These are phyloP conservation scores for Colletotrichum sp. DNA, from an alignment of 2,329 filamentous ascomycete genomes.

Conservation along the genomic window DNA sequence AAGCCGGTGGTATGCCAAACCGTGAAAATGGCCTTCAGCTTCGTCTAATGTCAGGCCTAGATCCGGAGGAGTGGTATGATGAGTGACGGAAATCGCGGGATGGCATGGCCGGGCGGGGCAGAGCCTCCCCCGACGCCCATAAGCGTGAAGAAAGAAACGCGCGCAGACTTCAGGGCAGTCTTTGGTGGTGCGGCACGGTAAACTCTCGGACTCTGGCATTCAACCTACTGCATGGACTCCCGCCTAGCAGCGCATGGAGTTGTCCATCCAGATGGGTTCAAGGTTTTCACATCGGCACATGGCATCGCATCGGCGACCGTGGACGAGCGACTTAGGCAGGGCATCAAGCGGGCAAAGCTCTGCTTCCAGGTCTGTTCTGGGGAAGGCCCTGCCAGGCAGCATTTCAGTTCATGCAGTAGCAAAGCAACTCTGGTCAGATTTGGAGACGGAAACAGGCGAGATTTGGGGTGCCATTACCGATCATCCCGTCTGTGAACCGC, in stretches of 20 bases:
- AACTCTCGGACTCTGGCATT: neutral
- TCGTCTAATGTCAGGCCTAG: constrained; percentile 7
- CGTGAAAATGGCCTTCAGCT: neutral
- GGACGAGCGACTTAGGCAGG: neutral
- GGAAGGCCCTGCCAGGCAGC: neutral
- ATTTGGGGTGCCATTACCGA: neutral
- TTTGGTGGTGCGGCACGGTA: neutral
- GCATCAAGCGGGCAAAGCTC: neutral
- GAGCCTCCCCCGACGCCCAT: neutral
- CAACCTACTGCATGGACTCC: neutral
- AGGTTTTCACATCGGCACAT: constrained; percentile 1
- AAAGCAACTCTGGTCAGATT: neutral
- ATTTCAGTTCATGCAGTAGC: neutral
- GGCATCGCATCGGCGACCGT: neutral
- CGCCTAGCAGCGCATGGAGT: neutral
- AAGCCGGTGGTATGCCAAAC: neutral
- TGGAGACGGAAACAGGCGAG: neutral
- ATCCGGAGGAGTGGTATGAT: constrained; percentile 4
- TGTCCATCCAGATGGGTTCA: neutral
- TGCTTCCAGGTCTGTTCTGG: neutral
- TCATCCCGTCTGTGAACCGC: neutral
- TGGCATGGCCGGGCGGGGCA: neutral
- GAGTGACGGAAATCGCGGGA: neutral
- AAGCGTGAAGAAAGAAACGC: neutral
- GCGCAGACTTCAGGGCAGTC: neutral